These are phyloP conservation scores for Tulasnella sp. DNA, from an alignment of 768 basidiomycete genomes.

Conservation along the genomic window DNA sequence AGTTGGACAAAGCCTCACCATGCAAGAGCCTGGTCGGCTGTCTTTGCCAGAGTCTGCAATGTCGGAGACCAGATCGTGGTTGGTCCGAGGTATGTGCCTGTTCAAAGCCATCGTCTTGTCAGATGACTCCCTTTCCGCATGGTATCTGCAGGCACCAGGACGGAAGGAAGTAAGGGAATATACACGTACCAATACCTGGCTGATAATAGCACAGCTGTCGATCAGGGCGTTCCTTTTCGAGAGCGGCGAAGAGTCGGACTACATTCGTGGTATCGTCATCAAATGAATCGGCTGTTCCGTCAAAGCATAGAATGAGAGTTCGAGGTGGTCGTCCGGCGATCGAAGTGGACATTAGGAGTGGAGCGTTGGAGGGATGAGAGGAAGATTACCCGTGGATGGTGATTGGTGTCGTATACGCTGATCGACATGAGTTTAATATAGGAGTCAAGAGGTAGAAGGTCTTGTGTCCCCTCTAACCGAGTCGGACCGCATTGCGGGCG, in stretches of 20 bases:
- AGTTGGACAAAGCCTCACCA: constrained; percentile 40
- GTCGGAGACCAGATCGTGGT: constrained; percentile 55
- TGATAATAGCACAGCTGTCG: constrained; percentile 65
- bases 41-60: constrained; percentile 47
- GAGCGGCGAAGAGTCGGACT: constrained; percentile 57
- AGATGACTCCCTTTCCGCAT: no score
- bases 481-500: neutral
- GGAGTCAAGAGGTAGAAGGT: no score
- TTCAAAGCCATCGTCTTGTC: no score
- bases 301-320: constrained; percentile 59
- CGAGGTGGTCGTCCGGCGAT: no score
- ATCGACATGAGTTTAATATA: no score
- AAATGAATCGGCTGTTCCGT: constrained; percentile 42
- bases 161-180: no score
- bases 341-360: no score
- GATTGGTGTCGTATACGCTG: no score
- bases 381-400: no score
- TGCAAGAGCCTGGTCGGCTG: constrained; percentile 61
- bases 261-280: constrained; percentile 49
- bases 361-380: no score
- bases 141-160: no score
- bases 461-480: no score
- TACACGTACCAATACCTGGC: constrained; percentile 32
- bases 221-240: constrained; percentile 50
- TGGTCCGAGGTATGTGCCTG: constrained; percentile 25